phyloP scores from a whole-genome alignment of 176 grass and related monocot species.

The Triticum dicoccoides region DNA sequence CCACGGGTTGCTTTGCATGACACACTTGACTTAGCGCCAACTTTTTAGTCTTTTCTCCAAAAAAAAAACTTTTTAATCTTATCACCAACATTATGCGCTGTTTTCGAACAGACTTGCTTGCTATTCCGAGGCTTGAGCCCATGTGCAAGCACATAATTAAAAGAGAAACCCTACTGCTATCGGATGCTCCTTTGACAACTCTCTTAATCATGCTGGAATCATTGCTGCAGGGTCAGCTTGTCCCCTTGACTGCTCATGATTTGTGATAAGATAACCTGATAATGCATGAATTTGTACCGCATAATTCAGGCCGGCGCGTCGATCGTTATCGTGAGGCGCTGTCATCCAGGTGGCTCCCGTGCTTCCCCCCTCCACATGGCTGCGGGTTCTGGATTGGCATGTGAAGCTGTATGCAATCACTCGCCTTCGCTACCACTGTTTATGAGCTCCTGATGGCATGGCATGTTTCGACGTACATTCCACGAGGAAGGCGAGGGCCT shows the following conservation, averaged over 20 bases:
- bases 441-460: not conserved
- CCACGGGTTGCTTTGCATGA: too few species aligned
- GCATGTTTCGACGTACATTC: not conserved
- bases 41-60: too few species aligned
- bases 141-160: not conserved
- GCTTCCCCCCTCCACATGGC: slow-evolving; percentile 20
- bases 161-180: not conserved
- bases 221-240: slow-evolving; percentile 22
- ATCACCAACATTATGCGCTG: not conserved
- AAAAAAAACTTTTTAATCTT: not conserved
- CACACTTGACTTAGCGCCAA: too few species aligned
- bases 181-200: not conserved
- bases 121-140: not conserved
- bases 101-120: slow-evolving; percentile 19
- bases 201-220: slow-evolving; percentile 29
- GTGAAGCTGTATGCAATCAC: not conserved
- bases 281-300: not conserved
- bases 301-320: not conserved
- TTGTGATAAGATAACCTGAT: not conserved
- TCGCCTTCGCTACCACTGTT: not conserved
- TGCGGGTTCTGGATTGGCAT: not conserved
- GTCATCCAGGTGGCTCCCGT: not conserved
- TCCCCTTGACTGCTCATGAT: slow-evolving; percentile 15
- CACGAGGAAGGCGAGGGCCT: not conserved
- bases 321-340: not conserved